Evolutionary conservation across 495 filamentous ascomycete species (phyloP), one percentile per base, ranked within the genome.

Genomic region (Aspergillus biplanus): DNA sequence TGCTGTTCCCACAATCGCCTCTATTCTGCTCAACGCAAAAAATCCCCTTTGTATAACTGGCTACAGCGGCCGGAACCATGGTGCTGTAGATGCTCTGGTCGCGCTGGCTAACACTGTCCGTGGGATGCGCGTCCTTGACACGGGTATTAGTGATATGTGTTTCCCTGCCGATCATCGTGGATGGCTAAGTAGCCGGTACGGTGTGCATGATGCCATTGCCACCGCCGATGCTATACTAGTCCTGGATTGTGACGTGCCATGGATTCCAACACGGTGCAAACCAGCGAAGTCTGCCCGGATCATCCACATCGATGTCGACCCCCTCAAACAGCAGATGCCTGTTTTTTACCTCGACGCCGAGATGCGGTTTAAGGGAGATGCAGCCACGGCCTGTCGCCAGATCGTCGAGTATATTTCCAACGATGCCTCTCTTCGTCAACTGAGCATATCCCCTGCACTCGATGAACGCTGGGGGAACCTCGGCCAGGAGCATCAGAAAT

Each of bases 141-240:
- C 91, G 4, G 89, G 89, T 27, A 92, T 92, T 33, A 90, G 90
- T 63, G 93, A 97, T 71, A 91, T 97, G 89, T 93, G 89, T 66
- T 94, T 97, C 71, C 91, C 92, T 6, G 88, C 87, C 11, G 80
- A 92, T 56, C 92, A 95, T 62, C 75, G 76, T 13, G 85, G 78
- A 4, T 88, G 88, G 82, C 74, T 94, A 6, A 91, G 93, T 1
- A 74, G 93, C 59, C 75, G 83, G 64, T 93, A 85, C 65, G 92
- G 92, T 33, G 78, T 83, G 13, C 88, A 93, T 32, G 84, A 87
- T 31, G 78, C 79, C 7, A 90, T 97, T 65, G 82, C 75, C 31
- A 86, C 86, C 11, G 90, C 93, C 0, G 93, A 96, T 69, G 86
- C 89, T 21, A 96, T 97, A 65, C 64, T 97, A 1, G 85, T 96